Percentiles rank a stretch among this genome's conserved stretches.
These are phyloP conservation scores for Sextonia rubra DNA, from an alignment of 164 flowering plant genomes.

Conservation along the genomic window DNA sequence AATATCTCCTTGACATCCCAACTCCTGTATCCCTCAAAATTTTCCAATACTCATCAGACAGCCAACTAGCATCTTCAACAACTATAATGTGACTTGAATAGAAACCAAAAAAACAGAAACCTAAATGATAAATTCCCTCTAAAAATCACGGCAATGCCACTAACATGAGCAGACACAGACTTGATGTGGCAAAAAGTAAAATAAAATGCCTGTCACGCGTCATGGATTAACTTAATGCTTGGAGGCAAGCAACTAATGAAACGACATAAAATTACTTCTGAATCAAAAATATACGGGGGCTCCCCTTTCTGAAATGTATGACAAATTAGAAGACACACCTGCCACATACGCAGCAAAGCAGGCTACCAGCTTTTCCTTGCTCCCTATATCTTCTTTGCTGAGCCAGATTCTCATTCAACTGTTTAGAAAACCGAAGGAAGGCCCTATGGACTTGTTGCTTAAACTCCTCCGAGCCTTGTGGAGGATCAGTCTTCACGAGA, in stretches of 20 bases:
- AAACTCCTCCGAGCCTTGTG: constrained; percentile 59
- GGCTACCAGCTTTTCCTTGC: constrained; percentile 39
- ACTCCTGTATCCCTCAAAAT: not conserved
- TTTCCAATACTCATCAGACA: not conserved
- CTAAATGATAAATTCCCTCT: not conserved
- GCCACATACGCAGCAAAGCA: constrained; percentile 64
- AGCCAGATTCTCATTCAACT: constrained; percentile 53
- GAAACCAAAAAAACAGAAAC: constrained; percentile 3
- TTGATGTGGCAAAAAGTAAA: constrained; percentile 12
- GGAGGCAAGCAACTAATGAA: not conserved
- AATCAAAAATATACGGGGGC: constrained; percentile 20
- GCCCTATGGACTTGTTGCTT: constrained; percentile 46
- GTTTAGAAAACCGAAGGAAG: constrained; percentile 53
- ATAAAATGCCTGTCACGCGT: constrained; percentile 6
- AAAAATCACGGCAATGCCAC: not conserved
- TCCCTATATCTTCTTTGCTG: constrained; percentile 38
- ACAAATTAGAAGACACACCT: constrained; percentile 54
- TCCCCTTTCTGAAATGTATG: constrained; percentile 27
- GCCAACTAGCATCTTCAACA: not conserved
- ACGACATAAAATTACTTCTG: constrained; percentile 18
- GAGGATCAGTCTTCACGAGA: constrained; percentile 34
- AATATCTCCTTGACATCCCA: not conserved
- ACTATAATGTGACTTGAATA: not conserved
- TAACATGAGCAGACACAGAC: constrained; percentile 3
- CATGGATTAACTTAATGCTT: constrained; percentile 9